Evolutionary conservation across 2,329 filamentous ascomycete genomes (phyloP).

Genomic region (Aspergillus niger): DNA sequence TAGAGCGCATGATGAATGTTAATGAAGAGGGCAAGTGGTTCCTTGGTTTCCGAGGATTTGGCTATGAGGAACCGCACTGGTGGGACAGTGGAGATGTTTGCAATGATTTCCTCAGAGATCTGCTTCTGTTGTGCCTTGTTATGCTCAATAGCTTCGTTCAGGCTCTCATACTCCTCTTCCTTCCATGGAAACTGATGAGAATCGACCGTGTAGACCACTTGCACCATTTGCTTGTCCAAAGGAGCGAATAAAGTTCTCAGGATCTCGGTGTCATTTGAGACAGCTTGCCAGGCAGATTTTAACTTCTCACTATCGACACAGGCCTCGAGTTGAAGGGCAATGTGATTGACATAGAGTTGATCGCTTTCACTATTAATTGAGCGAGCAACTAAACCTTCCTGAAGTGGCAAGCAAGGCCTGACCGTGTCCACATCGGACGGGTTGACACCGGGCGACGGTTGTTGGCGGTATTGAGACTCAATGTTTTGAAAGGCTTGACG

Average conservation of each 20-base stretch:
- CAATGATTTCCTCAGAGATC: constrained; percentile 29
- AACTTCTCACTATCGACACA: constrained; percentile 31
- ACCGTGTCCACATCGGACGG: constrained; percentile 20
- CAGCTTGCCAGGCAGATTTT: constrained; percentile 29
- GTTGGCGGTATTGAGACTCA: constrained; percentile 23
- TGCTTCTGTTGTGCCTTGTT: constrained; percentile 14
- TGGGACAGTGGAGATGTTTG: constrained; percentile 26
- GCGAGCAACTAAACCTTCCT: constrained; percentile 41
- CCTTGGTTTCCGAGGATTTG: constrained; percentile 13
- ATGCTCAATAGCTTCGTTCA: constrained; percentile 18
- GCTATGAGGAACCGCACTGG: constrained; percentile 33
- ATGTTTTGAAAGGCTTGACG: constrained; percentile 20
- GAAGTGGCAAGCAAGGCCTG: constrained; percentile 34
- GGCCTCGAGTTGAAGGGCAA: constrained; percentile 36
- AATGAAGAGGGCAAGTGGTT: constrained; percentile 29
- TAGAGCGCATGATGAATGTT: constrained; percentile 44
- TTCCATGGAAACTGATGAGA: constrained; percentile 23
- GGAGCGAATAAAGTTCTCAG: constrained; percentile 43
- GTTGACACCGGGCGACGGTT: constrained; percentile 15
- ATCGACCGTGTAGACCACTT: constrained; percentile 34
- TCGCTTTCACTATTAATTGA: constrained; percentile 34
- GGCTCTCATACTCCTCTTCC: constrained; percentile 16
- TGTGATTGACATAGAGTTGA: constrained; percentile 44
- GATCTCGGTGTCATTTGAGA: constrained; percentile 40
- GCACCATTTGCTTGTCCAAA: constrained; percentile 36